Evolutionary conservation across 495 filamentous ascomycete genomes (phyloP), one percentile per base, ranked within the genome.

Genomic region (Penicillium ucsense): DNA sequence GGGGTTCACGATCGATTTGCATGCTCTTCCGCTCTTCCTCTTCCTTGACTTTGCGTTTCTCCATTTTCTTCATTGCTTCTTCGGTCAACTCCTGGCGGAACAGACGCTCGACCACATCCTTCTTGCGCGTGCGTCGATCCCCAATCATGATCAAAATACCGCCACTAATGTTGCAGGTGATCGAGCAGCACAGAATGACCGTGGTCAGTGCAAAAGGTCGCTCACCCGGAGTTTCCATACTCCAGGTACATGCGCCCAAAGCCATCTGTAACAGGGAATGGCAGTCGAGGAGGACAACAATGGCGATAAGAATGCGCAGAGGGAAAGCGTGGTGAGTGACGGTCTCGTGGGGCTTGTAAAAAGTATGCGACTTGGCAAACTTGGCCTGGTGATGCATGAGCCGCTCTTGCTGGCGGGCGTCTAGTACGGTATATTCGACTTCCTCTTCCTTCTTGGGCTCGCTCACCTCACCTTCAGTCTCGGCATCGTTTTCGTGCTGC

Each of bases 281-380:
- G 42, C 77, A 78, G 55, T 90, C 86, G 0, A 91, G 70, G n/a
- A 91, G 63, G 12, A 85, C 71, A 3, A 88, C 81, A 35, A 88
- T 77, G 35, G 84, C 75, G 36, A 89, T 68, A 31, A 89, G 76
- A 12, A 86, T 66, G 34, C 77, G 75, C 6, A 86, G 70, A 0
- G 86, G 85, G 54, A 89, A 91, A 5, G 86, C 85, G 56, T 82
- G 75, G 56, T 91, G 86, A 3, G 86, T 89, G 35, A 76, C 64
- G 0, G 85, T 89, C 66, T 89, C 86, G 64, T 91, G 85, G 1
- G 86, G 86, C 58, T 86, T 87, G 70, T 89, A 91, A 64, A 88
- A 91, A 2, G 84, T 86, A 56, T 91, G 86, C 0, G 81, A 84
- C 43, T 80, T 84, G 52, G 81, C 71, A 50, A 89, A 83, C 54